A percentile compares a stretch with the other conserved stretches of the same genome.
Conservation (phyloP, 2,329 filamentous ascomycete species). For the Clonostachys byssicola region DNA sequence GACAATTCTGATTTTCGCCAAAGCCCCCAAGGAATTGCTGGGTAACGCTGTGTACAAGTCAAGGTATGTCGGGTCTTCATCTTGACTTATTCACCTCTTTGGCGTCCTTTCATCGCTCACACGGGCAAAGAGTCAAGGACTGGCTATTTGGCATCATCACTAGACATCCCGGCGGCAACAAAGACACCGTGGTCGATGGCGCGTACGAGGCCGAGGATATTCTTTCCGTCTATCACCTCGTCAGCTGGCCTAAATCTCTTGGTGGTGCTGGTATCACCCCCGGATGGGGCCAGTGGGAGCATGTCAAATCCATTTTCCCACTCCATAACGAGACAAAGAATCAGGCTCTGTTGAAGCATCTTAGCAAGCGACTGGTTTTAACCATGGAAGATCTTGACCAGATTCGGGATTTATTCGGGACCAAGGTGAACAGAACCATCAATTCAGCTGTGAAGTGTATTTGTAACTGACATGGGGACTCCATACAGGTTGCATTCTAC, state of each 20-base stretch:
- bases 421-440: conserved; percentile 33
- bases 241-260: conserved; percentile 50
- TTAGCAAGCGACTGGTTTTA: conserved; percentile 48
- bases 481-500: conserved; percentile 64
- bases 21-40: conserved; percentile 58
- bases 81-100: not conserved
- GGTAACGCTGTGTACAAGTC: conserved; percentile 65
- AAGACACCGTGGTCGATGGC: conserved; percentile 45
- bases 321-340: conserved; percentile 57
- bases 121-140: conserved; percentile 57
- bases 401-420: conserved; percentile 58
- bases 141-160: conserved; percentile 70
- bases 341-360: conserved; percentile 49
- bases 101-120: not conserved
- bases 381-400: conserved; percentile 48
- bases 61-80: conserved; percentile 35
- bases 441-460: not conserved
- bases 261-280: conserved; percentile 62
- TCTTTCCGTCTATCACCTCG: conserved; percentile 66
- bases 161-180: conserved; percentile 53
- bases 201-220: conserved; percentile 61
- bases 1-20: conserved; percentile 63
- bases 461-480: not conserved
- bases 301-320: conserved; percentile 58
- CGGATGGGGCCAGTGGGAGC: conserved; percentile 51